phyloP scores from a whole-genome alignment of 2,329 filamentous ascomycete genomes.

The Cytospora paraplurivora region DNA sequence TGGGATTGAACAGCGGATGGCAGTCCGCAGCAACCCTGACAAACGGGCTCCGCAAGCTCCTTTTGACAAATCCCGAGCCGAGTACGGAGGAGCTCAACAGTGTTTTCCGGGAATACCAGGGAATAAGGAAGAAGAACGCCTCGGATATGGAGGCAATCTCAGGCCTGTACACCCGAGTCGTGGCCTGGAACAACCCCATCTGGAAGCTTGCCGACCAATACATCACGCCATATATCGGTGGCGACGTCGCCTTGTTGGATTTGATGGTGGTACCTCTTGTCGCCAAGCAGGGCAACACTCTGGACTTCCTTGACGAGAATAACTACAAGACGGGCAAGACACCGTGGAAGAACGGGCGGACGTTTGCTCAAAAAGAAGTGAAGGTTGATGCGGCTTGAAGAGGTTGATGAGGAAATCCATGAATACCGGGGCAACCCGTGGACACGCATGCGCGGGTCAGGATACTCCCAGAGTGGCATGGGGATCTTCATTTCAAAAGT shows the following conservation, averaged over 20 bases:
- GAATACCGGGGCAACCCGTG: not conserved
- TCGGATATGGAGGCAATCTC: constrained; percentile 22
- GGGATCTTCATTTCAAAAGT: not conserved
- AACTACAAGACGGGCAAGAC: constrained; percentile 23
- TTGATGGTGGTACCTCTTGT: constrained; percentile 24
- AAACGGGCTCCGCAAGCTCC: constrained; percentile 26
- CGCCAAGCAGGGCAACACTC: constrained; percentile 17
- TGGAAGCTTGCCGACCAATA: constrained; percentile 29
- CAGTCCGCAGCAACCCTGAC: constrained; percentile 30
- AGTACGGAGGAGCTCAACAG: constrained; percentile 23
- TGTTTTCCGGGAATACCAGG: constrained; percentile 30
- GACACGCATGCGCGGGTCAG: too few species aligned
- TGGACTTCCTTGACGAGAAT: constrained; percentile 25
- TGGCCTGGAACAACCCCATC: constrained; percentile 29
- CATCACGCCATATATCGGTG: constrained; percentile 24
- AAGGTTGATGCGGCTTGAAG: not conserved
- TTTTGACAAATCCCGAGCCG: constrained; percentile 17
- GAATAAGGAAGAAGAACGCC: constrained; percentile 25
- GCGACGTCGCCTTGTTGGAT: constrained; percentile 25
- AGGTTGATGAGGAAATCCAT: not conserved
- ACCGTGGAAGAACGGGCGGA: constrained; percentile 23
- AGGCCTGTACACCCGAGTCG: constrained; percentile 27
- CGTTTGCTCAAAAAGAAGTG: constrained; percentile 8
- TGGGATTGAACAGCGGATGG: constrained; percentile 33
- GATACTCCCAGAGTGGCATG: too few species aligned